Evolutionary conservation across 2,329 filamentous ascomycete species (phyloP).

Genomic region (Pseudogymnoascus sp.): DNA sequence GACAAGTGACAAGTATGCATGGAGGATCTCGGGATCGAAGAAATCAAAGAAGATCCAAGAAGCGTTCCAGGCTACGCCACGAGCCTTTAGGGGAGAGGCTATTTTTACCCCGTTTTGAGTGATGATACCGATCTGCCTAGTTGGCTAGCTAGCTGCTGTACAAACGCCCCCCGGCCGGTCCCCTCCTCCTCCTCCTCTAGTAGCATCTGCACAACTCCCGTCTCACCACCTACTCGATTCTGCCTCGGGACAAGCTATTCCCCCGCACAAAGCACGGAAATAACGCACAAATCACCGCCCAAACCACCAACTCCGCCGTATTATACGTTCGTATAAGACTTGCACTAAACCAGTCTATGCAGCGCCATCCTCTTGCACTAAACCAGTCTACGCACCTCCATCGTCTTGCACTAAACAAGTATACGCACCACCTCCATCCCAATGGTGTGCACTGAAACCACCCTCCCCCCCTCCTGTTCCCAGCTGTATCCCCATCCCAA

Average conservation of each 20-base stretch:
- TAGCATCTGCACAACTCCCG: neutral
- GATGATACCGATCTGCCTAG: neutral
- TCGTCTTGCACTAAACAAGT: neutral
- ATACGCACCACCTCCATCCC: neutral
- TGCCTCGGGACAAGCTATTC: conserved; percentile 6
- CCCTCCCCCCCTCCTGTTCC: too few species aligned
- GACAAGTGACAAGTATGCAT: neutral
- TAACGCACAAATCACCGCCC: neutral
- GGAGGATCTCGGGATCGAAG: conserved; percentile 5
- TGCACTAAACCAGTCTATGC: neutral
- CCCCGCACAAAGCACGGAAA: neutral
- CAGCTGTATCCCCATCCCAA: neutral
- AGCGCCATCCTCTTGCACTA: neutral
- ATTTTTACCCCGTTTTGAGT: neutral
- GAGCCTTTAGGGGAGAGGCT: neutral
- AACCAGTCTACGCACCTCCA: neutral
- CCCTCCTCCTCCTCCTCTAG: neutral
- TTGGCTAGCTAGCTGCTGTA: neutral
- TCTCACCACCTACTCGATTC: neutral
- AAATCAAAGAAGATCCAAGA: neutral
- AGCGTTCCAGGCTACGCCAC: conserved; percentile 2
- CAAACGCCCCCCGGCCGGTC: neutral
- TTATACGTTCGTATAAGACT: neutral
- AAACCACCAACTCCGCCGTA: neutral
- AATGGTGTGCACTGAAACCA: neutral